Conservation (phyloP, 192 early-diverging fungal species). For the Umbelopsis isabellina region DNA sequence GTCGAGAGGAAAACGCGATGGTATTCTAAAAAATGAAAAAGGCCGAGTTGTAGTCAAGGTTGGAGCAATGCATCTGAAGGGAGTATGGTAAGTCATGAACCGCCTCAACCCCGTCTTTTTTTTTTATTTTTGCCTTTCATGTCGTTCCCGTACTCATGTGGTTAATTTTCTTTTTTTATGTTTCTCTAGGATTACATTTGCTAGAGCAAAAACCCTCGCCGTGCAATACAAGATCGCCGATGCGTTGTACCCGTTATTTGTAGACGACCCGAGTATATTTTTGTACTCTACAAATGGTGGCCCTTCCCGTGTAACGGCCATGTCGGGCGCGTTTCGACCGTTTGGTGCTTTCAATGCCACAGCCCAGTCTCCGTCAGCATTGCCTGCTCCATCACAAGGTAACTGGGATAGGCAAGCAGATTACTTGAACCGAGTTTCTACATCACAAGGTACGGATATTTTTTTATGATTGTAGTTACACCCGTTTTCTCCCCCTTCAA, state of each 20-base stretch:
- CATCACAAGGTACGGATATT: conserved; percentile 4
- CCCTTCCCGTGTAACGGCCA: conserved; percentile 10
- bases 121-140: conserved; percentile 3
- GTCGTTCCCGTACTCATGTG: too few species aligned
- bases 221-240: conserved; percentile 76
- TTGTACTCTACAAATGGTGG: conserved; percentile 46
- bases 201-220: conserved; percentile 65
- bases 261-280: conserved; percentile 70
- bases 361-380: neutral
- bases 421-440: conserved; percentile 15
- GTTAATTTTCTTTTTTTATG: neutral
- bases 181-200: conserved; percentile 57
- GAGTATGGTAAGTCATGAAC: conserved; percentile 58
- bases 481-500: conserved; percentile 1
- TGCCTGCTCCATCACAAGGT: neutral
- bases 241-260: conserved; percentile 72
- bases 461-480: neutral
- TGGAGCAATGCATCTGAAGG: conserved; percentile 72
- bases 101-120: conserved; percentile 7
- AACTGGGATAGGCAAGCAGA: conserved; percentile 16
- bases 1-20: conserved; percentile 73
- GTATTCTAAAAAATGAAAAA: conserved; percentile 72
- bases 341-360: conserved; percentile 15
- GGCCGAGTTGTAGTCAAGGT: conserved; percentile 69
- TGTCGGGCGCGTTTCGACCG: conserved; percentile 13